phyloP scores from a whole-genome alignment of 2,329 filamentous ascomycete species.

The Curvularia spicifera region DNA sequence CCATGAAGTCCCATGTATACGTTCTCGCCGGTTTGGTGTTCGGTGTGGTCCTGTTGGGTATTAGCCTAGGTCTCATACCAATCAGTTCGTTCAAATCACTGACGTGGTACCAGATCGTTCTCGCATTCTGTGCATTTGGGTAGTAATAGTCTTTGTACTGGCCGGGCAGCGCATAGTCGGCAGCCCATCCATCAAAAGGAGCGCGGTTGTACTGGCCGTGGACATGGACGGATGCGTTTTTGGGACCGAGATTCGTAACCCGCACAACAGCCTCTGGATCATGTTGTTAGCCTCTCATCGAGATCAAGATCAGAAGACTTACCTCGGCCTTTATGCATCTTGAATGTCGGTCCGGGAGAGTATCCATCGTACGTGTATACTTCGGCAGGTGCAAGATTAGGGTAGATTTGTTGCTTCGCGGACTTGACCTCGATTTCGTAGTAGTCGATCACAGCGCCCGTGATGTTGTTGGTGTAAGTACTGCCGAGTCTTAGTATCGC shows the following conservation, averaged over 20 bases:
- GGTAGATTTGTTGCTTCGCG: slow-evolving; percentile 54
- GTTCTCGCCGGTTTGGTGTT: slow-evolving; percentile 58
- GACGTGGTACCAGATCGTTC: slow-evolving; percentile 65
- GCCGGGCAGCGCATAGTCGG: slow-evolving; percentile 58
- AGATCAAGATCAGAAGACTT: slow-evolving; percentile 1
- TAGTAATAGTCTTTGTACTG: slow-evolving; percentile 70
- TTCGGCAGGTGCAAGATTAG: slow-evolving; percentile 49
- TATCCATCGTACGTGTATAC: slow-evolving; percentile 62
- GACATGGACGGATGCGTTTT: slow-evolving; percentile 59
- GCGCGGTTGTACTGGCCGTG: slow-evolving; percentile 60
- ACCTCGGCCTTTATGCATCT: slow-evolving; percentile 55
- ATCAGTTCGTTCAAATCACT: slow-evolving; percentile 33
- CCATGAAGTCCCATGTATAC: slow-evolving; percentile 64
- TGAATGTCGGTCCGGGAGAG: slow-evolving; percentile 61
- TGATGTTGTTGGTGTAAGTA: slow-evolving; percentile 45
- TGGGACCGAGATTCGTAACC: slow-evolving; percentile 58
- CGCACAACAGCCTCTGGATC: slow-evolving; percentile 59
- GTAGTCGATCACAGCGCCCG: slow-evolving; percentile 53
- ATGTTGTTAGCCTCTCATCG: slow-evolving; percentile 1
- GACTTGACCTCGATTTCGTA: slow-evolving; percentile 55
- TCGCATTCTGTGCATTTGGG: slow-evolving; percentile 61
- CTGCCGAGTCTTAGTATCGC: slow-evolving; percentile 31
- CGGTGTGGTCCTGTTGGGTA: slow-evolving; percentile 46
- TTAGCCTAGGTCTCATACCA: background rate
- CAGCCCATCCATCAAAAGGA: slow-evolving; percentile 62